Evolutionary conservation across 2,329 filamentous ascomycete genomes (phyloP).

Genomic region (Corinectria fuckeliana): DNA sequence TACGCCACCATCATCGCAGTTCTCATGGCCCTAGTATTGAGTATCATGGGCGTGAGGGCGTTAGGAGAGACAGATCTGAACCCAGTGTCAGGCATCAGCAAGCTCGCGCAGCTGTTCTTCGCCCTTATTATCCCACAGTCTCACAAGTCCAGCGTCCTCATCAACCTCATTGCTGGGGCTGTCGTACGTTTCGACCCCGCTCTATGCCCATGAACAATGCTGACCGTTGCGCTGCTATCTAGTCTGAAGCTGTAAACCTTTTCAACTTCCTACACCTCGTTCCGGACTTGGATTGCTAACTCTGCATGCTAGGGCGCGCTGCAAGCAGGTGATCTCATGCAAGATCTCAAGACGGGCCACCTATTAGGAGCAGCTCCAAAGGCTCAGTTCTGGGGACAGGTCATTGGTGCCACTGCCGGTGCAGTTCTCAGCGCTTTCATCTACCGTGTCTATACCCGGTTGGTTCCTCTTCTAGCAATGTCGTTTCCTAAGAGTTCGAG

Average conservation of each 20-base stretch:
- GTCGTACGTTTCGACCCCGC: conserved; percentile 55
- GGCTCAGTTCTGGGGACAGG: conserved; percentile 95
- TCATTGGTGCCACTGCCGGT: conserved; percentile 87
- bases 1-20: conserved; percentile 80
- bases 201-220: not conserved
- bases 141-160: conserved; percentile 85
- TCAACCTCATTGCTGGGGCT: conserved; percentile 93
- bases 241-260: conserved; percentile 13
- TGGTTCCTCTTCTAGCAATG: conserved; percentile 27
- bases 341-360: conserved; percentile 96
- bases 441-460: conserved; percentile 84
- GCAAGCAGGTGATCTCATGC: conserved; percentile 95
- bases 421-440: conserved; percentile 86
- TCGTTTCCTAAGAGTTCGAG: not conserved
- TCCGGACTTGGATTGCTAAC: conserved; percentile 5
- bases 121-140: conserved; percentile 84
- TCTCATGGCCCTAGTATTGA: conserved; percentile 78
- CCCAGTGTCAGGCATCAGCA: conserved; percentile 94
- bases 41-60: conserved; percentile 75
- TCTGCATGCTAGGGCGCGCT: conserved; percentile 66
- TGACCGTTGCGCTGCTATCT: not conserved
- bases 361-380: conserved; percentile 89
- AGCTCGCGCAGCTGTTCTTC: conserved; percentile 94
- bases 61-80: conserved; percentile 90
- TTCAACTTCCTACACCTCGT: no score